Evolutionary conservation across 192 early-diverging fungal genomes (phyloP).

Genomic region (Umbelopsis sp.): DNA sequence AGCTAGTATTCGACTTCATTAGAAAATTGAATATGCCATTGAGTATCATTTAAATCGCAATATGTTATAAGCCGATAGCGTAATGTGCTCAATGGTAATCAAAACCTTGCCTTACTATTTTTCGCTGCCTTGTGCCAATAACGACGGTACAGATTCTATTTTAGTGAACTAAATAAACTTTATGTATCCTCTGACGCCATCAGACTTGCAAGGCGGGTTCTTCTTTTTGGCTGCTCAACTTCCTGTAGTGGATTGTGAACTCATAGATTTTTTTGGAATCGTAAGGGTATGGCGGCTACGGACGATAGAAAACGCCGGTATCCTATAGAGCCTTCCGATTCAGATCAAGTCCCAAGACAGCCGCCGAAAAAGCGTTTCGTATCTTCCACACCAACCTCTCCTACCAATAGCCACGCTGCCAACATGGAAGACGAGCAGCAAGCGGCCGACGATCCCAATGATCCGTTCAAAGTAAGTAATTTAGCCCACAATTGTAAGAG

Average conservation of each 20-base stretch:
- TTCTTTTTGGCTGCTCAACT: background rate
- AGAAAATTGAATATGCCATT: too few species aligned
- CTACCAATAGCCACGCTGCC: background rate
- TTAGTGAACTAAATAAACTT: too few species aligned
- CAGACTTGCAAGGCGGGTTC: background rate
- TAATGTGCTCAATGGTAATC: too few species aligned
- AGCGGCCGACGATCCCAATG: conserved; percentile 22
- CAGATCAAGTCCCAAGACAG: conserved; percentile 20
- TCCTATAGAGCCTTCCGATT: conserved; percentile 24
- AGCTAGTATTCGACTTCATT: too few species aligned
- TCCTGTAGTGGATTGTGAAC: background rate
- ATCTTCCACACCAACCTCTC: conserved; percentile 27
- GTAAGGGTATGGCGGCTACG: conserved; percentile 22
- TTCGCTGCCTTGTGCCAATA: too few species aligned
- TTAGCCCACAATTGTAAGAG: background rate
- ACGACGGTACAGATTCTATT: too few species aligned
- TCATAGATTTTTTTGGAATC: background rate
- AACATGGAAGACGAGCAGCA: conserved; percentile 13
- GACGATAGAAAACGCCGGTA: conserved; percentile 30
- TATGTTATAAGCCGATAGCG: too few species aligned
- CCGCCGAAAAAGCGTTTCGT: conserved; percentile 35
- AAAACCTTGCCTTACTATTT: too few species aligned
- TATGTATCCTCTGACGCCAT: too few species aligned
- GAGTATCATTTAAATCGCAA: too few species aligned
- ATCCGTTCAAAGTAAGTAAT: conserved; percentile 31